A percentile compares a stretch with the other conserved stretches of the same genome.
Conservation (phyloP, 2,329 filamentous ascomycete genomes). For the Colletotrichum gigasporum region DNA sequence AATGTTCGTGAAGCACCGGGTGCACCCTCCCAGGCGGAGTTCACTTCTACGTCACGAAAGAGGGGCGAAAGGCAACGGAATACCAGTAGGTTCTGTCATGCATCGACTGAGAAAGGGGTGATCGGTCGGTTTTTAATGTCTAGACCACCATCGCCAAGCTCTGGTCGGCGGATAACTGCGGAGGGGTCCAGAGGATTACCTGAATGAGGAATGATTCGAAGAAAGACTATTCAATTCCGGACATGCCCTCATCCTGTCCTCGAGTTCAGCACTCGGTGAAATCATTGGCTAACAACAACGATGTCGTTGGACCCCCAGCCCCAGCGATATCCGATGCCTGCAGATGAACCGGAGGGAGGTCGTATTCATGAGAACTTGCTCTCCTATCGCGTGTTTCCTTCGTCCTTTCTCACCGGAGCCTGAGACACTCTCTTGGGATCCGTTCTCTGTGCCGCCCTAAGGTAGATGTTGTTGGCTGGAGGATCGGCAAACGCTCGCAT, state of each 20-base stretch:
- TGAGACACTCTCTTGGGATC: neutral
- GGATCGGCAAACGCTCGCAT: neutral
- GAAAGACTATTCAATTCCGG: neutral
- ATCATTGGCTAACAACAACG: neutral
- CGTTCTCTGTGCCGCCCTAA: neutral
- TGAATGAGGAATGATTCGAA: neutral
- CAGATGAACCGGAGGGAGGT: neutral
- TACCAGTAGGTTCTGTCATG: constrained; percentile 1
- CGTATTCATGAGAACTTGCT: neutral
- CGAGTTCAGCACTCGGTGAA: neutral
- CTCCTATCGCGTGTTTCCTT: constrained; percentile 17
- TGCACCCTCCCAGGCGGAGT: neutral
- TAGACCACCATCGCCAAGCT: neutral
- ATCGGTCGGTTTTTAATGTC: neutral
- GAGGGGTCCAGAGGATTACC: neutral
- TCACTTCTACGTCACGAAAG: neutral
- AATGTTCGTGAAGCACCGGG: constrained; percentile 3
- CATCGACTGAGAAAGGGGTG: constrained; percentile 23
- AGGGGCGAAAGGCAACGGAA: neutral
- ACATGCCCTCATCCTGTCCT: neutral
- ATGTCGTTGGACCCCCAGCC: neutral
- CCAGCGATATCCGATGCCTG: neutral
- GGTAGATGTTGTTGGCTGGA: neutral
- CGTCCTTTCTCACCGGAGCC: neutral
- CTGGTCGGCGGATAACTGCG: neutral